A percentile compares a stretch with the other conserved stretches of the same genome.
Conservation (phyloP, 2,329 filamentous ascomycete genomes). For the Nothophoma quercina region DNA sequence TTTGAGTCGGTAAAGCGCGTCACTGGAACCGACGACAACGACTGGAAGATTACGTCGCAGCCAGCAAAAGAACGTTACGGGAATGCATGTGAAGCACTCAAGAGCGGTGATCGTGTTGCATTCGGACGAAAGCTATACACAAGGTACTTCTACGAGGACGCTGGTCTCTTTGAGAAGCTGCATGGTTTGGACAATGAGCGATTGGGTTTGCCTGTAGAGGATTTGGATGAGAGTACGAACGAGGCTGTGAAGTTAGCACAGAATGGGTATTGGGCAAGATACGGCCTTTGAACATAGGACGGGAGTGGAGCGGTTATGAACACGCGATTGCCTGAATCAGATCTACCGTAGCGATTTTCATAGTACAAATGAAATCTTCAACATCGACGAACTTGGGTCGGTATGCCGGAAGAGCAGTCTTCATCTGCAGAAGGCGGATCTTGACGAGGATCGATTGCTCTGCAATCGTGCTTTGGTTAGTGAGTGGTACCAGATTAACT, state of each 20-base stretch:
- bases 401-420: no score
- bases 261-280: slow-evolving; percentile 14
- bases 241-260: slow-evolving; percentile 17
- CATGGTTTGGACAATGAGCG: slow-evolving; percentile 57
- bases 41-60: slow-evolving; percentile 54
- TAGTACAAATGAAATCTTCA: no score
- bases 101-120: slow-evolving; percentile 49
- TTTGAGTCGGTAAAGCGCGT: slow-evolving; percentile 45
- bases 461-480: no score
- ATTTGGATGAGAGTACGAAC: slow-evolving; percentile 64
- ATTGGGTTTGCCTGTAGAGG: slow-evolving; percentile 66
- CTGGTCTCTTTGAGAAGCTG: slow-evolving; percentile 42
- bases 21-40: slow-evolving; percentile 42
- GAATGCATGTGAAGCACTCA: slow-evolving; percentile 56
- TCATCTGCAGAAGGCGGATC: no score
- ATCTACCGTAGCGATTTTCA: no score
- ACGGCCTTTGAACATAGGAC: not conserved
- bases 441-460: no score
- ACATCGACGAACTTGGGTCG: no score
- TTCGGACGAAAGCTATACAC: slow-evolving; percentile 60
- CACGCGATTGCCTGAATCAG: no score
- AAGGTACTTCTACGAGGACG: slow-evolving; percentile 61
- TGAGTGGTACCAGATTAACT: no score
- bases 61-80: slow-evolving; percentile 56
- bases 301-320: no score